Base-by-base conservation (phyloP, 345 rosid species). In the Citrus cavaleriei region DNA sequence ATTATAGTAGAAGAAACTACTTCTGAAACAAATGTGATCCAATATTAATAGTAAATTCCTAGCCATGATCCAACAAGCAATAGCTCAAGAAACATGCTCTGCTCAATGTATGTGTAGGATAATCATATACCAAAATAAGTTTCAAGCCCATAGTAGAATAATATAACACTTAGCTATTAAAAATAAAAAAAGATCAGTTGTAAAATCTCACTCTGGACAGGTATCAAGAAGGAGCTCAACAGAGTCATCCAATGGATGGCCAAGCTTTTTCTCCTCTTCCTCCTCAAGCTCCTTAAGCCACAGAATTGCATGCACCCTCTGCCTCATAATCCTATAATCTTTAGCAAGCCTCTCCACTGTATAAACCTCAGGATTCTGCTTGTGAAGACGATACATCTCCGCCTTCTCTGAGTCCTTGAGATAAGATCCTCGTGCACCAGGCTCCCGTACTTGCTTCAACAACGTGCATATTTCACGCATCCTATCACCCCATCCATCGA, bases 311-410 rank as follows among this genome's bases (percentile, higher is more conserved):
- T 94, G 97, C 74, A 96, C 98, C 79, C 98, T 89, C 87, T 96
- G 99, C 81, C 98, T 90, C 98, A 96, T 91, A 42, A 96, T 87
- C 89, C 97, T 91, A 72, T 86, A 96, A 82, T 96, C 98, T 81
- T 93, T 96, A 13, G 99, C 95, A 81, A 94, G 91, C 84, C 80
- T 90, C 85, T 91, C 93, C 75, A 94, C 79, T 0, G 97, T 93
- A 83, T 96, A 90, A 1, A 89, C 90, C 82, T 90, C 98, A 1
- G 97, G 98, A 79, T 93, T 87, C 84, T 94, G 85, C 83, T 94
- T 93, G 77, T 93, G 97, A 85, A 93, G 85, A 34, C 92, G 89
- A 24, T 96, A 96, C 94, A 96, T 96, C 90, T 94, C 97, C n/a
- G 93, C 88, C 89, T 96, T 96, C 84, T 94, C 97, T 0, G 97